These are phyloP conservation scores for Arthroderma sp. DNA, from an alignment of 2,329 filamentous ascomycete genomes.

Conservation along the genomic window DNA sequence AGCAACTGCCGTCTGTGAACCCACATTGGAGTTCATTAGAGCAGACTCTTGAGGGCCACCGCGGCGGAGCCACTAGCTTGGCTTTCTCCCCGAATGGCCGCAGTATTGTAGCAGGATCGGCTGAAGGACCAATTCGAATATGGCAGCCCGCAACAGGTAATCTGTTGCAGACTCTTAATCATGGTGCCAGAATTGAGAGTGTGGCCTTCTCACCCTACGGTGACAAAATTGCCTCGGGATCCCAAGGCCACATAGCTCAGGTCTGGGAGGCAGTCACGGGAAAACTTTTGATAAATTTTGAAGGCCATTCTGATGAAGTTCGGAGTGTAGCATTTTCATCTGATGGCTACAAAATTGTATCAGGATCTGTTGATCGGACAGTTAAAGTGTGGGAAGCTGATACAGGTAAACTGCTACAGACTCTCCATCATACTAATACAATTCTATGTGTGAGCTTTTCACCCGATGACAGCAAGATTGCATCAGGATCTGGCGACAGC, in stretches of 20 bases:
- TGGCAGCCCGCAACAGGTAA: neutral
- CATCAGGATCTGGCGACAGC: neutral
- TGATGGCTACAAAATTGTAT: neutral
- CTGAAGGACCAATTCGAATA: neutral
- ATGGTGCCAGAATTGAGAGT: neutral
- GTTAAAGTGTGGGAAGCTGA: neutral
- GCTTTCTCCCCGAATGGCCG: neutral
- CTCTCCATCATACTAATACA: neutral
- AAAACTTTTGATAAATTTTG: neutral
- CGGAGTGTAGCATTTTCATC: neutral
- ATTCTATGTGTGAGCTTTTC: neutral
- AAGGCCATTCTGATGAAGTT: neutral
- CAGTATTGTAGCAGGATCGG: neutral
- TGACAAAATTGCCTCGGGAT: neutral
- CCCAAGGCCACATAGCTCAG: conserved; percentile 10
- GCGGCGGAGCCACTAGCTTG: neutral
- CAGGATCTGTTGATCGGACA: neutral
- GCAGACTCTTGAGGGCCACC: neutral
- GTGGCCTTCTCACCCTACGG: neutral
- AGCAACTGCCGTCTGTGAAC: neutral
- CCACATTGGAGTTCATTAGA: neutral
- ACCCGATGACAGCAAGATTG: neutral
- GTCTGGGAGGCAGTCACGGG: conserved; percentile 12
- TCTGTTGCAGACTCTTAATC: neutral
- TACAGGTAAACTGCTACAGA: neutral